These are phyloP conservation scores for Rhodomyrtus tomentosa DNA, from an alignment of 345 rosid genomes.

Conservation along the genomic window DNA sequence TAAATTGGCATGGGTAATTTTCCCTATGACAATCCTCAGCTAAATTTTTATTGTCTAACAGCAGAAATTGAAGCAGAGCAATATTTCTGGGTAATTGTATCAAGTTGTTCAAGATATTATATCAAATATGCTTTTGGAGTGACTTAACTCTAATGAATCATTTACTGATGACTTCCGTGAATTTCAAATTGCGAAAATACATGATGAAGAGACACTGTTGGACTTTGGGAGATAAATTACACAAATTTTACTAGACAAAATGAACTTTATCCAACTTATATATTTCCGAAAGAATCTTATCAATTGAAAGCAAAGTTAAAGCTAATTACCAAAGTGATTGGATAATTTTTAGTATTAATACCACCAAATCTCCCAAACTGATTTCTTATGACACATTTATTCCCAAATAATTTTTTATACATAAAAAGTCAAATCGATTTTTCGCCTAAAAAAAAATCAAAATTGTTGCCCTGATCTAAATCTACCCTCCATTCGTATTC, in stretches of 20 bases:
- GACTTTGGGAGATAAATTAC: not conserved
- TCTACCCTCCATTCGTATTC: not conserved
- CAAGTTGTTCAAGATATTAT: not conserved
- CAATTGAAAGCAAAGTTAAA: not conserved
- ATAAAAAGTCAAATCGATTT: not conserved
- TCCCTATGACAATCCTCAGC: not conserved
- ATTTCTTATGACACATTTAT: not conserved
- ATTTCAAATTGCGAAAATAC: not conserved
- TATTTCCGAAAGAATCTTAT: not conserved
- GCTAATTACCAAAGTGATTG: not conserved
- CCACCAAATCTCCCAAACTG: not conserved
- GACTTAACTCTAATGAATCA: not conserved
- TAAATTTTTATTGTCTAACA: not conserved
- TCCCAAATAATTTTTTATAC: not conserved
- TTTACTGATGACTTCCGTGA: not conserved
- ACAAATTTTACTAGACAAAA: not conserved
- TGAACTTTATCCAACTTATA: not conserved
- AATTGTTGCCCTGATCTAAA: not conserved
- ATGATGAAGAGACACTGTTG: not conserved
- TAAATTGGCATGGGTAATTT: too few relatives aligned
- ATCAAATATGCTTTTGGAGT: not conserved
- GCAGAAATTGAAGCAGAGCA: not conserved
- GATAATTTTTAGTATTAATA: not conserved
- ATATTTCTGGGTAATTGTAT: not conserved
- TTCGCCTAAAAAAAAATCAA: not conserved